Evolutionary conservation across 176 grass and related monocot genomes (phyloP).

Genomic region (Leersia perrieri): DNA sequence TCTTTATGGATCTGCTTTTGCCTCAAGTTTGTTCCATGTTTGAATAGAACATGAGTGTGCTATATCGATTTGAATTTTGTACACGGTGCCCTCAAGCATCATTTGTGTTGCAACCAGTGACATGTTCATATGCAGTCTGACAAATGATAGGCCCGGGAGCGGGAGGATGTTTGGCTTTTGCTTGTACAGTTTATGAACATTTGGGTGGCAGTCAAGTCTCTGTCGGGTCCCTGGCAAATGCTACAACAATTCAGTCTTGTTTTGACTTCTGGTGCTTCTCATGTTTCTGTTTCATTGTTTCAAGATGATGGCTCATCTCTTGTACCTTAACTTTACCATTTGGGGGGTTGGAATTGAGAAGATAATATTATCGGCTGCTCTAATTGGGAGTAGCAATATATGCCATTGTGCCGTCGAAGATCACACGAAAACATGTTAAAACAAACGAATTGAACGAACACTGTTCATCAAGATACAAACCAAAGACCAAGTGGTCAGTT

Average conservation of each 20-base stretch:
- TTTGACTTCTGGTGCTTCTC: not conserved
- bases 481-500: constrained; percentile 6
- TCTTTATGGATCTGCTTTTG: constrained; percentile 13
- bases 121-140: constrained; percentile 16
- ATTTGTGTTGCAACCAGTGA: not conserved
- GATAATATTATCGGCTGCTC: not conserved
- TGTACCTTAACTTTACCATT: not conserved
- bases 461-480: constrained; percentile 24
- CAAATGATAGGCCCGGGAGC: not conserved
- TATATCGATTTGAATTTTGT: constrained; percentile 36
- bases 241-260: not conserved
- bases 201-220: not conserved
- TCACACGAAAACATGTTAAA: not conserved
- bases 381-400: too few relatives aligned
- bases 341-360: not conserved
- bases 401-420: not conserved
- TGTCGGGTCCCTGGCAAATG: not conserved
- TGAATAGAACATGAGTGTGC: constrained; percentile 40
- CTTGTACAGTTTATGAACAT: constrained; percentile 6
- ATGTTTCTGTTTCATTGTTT: not conserved
- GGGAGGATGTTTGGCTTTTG: not conserved
- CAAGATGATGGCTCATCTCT: not conserved
- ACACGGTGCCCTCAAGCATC: not conserved
- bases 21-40: constrained; percentile 23
- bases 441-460: constrained; percentile 22